A percentile compares a stretch with the other conserved stretches of the same genome.
These are phyloP conservation scores for Tetracladium setigerum DNA, from an alignment of 495 filamentous ascomycete genomes.

Conservation along the genomic window DNA sequence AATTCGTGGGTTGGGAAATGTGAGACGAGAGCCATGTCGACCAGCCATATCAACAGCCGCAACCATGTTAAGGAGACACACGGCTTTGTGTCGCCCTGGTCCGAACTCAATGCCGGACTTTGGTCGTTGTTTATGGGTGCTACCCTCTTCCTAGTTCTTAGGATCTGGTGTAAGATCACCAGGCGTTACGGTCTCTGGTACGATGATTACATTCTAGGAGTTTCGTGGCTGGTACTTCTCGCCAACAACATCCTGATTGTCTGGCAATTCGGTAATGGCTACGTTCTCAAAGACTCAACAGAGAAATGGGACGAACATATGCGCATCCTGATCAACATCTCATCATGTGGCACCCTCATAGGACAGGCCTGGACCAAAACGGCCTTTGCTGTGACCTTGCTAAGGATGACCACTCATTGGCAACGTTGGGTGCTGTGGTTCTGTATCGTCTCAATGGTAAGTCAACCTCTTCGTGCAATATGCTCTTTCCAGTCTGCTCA, in stretches of 20 bases:
- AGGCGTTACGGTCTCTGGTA: slow-evolving; percentile 1
- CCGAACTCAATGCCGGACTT: slow-evolving; percentile 2
- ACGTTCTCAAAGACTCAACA: not conserved
- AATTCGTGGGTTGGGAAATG: too few relatives aligned
- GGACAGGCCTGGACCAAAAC: not conserved
- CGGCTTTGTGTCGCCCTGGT: not conserved
- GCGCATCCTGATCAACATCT: slow-evolving; percentile 5
- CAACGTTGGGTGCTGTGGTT: slow-evolving; percentile 1
- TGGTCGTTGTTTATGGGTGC: slow-evolving; percentile 1
- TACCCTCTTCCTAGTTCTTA: not conserved
- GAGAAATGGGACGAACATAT: slow-evolving; percentile 2
- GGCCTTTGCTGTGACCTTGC: slow-evolving; percentile 1
- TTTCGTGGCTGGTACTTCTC: not conserved
- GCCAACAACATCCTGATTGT: not conserved
- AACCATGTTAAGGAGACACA: too few relatives aligned
- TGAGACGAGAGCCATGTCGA: too few relatives aligned
- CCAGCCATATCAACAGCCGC: too few relatives aligned
- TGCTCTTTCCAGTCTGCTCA: too few relatives aligned
- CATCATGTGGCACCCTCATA: slow-evolving; percentile 1
- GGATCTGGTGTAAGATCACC: slow-evolving; percentile 2
- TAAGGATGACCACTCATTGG: not conserved
- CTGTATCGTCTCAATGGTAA: not conserved
- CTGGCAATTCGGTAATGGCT: not conserved
- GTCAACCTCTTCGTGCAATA: too few relatives aligned
- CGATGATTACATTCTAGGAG: slow-evolving; percentile 6